Evolutionary conservation across 176 grass and related monocot species (phyloP).

Genomic region (Cocos nucifera): DNA sequence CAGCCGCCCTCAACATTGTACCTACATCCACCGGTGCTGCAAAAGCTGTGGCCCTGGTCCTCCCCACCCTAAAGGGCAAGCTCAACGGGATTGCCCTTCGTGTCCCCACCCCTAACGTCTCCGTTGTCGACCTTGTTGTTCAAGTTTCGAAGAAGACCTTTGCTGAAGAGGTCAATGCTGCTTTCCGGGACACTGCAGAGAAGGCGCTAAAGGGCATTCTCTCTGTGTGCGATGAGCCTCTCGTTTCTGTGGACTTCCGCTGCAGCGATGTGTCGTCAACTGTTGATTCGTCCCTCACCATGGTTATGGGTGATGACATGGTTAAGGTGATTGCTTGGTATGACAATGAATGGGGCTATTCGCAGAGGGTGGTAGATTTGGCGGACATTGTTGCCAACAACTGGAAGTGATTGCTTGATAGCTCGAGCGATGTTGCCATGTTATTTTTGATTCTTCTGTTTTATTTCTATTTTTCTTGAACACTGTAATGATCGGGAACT

Average conservation of each 20-base stretch:
- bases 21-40: slow-evolving; percentile 73
- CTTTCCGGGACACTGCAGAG: slow-evolving; percentile 48
- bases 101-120: slow-evolving; percentile 69
- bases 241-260: slow-evolving; percentile 77
- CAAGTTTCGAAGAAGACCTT: slow-evolving; percentile 71
- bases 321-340: slow-evolving; percentile 36
- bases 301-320: slow-evolving; percentile 50
- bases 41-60: slow-evolving; percentile 76
- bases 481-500: no score
- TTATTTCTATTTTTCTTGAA: no score
- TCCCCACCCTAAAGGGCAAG: slow-evolving; percentile 80
- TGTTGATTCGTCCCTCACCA: slow-evolving; percentile 11
- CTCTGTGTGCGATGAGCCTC: slow-evolving; percentile 59
- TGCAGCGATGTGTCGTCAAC: slow-evolving; percentile 52
- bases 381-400: slow-evolving; percentile 43
- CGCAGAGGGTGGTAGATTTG: slow-evolving; percentile 34
- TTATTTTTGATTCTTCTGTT: no score
- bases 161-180: slow-evolving; percentile 75
- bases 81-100: slow-evolving; percentile 43
- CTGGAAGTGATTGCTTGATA: slow-evolving; percentile 49
- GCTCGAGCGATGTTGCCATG: no score
- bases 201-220: slow-evolving; percentile 61
- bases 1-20: slow-evolving; percentile 84
- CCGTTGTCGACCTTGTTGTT: slow-evolving; percentile 76
- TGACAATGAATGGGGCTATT: slow-evolving; percentile 73